Conservation (phyloP, 1,284 basidiomycete species). For the Moniliophthora roreri region DNA sequence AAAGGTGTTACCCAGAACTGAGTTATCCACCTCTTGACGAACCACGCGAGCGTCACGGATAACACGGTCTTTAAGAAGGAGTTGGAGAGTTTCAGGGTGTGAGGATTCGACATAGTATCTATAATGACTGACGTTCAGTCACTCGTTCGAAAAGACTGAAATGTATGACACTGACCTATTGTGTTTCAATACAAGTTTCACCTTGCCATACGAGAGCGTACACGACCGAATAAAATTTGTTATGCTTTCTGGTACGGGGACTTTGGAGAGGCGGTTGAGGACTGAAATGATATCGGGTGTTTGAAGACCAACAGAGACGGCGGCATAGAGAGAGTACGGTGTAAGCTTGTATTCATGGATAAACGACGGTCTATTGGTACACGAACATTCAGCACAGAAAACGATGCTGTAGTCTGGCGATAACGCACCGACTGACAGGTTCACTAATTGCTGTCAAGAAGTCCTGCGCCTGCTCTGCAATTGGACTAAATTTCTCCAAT, state of each 20-base stretch:
- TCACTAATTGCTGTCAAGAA: constrained; percentile 98
- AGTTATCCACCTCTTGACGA: constrained; percentile 59
- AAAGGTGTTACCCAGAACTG: constrained; percentile 76
- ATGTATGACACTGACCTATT: constrained; percentile 41
- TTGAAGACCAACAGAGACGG: constrained; percentile 96
- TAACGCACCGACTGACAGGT: constrained; percentile 93
- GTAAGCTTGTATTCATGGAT: constrained; percentile 99
- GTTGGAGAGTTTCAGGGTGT: constrained; percentile 88
- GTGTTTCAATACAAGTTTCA: constrained; percentile 95
- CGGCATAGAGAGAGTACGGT: constrained; percentile 96
- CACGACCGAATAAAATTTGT: constrained; percentile 85
- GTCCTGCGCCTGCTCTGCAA: constrained; percentile 98
- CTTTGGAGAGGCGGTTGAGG: constrained; percentile 42
- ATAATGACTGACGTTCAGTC: no score
- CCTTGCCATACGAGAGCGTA: constrained; percentile 94
- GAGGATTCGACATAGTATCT: constrained; percentile 94
- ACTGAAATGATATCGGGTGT: constrained; percentile 98
- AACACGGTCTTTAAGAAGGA: constrained; percentile 80
- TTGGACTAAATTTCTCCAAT: constrained; percentile 93
- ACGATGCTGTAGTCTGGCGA: constrained; percentile 12
- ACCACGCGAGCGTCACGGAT: constrained; percentile 83
- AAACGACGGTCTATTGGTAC: constrained; percentile 77
- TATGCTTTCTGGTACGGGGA: constrained; percentile 86
- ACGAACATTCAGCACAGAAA: constrained; percentile 21
- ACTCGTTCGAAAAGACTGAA: no score